phyloP scores from a whole-genome alignment of 1,284 basidiomycete genomes.

The Gastroboletus turbinatus region DNA sequence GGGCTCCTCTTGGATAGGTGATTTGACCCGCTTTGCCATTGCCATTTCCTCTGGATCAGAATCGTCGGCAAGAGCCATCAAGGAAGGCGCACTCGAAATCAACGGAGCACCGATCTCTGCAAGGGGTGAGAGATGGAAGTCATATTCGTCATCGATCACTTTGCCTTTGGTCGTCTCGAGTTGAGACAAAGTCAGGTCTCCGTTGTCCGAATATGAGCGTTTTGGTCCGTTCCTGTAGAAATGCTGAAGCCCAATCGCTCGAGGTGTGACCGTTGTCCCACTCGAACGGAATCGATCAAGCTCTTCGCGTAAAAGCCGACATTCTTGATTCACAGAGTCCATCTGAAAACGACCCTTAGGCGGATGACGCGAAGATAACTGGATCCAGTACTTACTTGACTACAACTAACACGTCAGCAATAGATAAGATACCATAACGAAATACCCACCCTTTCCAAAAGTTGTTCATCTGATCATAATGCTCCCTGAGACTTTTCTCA shows the following conservation, averaged over 20 bases:
- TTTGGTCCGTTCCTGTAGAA: slow-evolving; percentile 30
- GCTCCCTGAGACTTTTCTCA: slow-evolving; percentile 38
- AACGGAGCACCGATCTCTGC: slow-evolving; percentile 34
- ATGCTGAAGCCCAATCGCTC: slow-evolving; percentile 32
- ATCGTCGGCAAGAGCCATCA: slow-evolving; percentile 36
- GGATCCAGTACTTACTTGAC: slow-evolving; percentile 40
- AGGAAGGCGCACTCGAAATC: slow-evolving; percentile 32
- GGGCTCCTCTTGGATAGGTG: slow-evolving; percentile 23
- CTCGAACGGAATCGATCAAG: slow-evolving; percentile 23
- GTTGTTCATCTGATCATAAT: slow-evolving; percentile 35
- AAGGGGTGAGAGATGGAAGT: slow-evolving; percentile 42
- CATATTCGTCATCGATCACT: slow-evolving; percentile 31
- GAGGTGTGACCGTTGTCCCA: slow-evolving; percentile 17
- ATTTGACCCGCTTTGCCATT: slow-evolving; percentile 26
- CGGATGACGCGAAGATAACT: background rate
- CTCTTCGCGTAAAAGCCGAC: slow-evolving; percentile 32
- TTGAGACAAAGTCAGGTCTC: slow-evolving; percentile 25
- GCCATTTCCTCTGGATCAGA: slow-evolving; percentile 33
- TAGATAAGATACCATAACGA: slow-evolving; percentile 8
- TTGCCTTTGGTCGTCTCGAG: slow-evolving; percentile 28
- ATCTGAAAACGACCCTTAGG: slow-evolving; percentile 29
- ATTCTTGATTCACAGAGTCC: slow-evolving; percentile 35
- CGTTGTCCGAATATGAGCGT: slow-evolving; percentile 19
- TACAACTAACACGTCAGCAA: slow-evolving; percentile 24
- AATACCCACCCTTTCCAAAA: slow-evolving; percentile 40